These are phyloP conservation scores for Neofusicoccum umdonicola DNA, from an alignment of 2,329 filamentous ascomycete genomes.

Conservation along the genomic window DNA sequence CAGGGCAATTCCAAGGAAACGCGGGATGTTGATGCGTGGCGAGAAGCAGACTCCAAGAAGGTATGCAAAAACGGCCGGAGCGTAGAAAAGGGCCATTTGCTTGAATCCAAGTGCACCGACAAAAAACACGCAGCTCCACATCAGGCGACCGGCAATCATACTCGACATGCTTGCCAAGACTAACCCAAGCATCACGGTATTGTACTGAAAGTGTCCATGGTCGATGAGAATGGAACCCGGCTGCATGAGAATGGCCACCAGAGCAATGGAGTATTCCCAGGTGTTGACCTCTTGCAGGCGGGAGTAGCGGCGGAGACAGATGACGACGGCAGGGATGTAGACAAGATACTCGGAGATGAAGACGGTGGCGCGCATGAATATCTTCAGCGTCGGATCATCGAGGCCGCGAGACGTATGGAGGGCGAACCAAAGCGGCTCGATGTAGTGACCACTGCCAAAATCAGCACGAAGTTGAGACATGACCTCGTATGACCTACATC, in stretches of 20 bases:
- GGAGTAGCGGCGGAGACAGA: conserved; percentile 81
- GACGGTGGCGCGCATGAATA: conserved; percentile 94
- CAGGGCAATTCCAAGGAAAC: conserved; percentile 72
- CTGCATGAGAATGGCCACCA: conserved; percentile 89
- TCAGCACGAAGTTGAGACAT: conserved; percentile 11
- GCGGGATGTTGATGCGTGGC: conserved; percentile 64
- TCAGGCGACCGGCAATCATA: conserved; percentile 76
- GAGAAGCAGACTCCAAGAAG: conserved; percentile 83
- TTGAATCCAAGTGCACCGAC: conserved; percentile 94
- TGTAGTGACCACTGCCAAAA: conserved; percentile 60
- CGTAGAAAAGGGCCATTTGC: conserved; percentile 98
- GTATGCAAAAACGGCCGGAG: conserved; percentile 87
- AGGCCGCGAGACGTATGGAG: conserved; percentile 78
- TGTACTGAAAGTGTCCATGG: conserved; percentile 96
- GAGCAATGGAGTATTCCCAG: conserved; percentile 80
- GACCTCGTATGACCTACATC: conserved; percentile 51
- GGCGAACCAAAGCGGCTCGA: conserved; percentile 84
- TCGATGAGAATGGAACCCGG: conserved; percentile 88
- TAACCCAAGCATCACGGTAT: conserved; percentile 96
- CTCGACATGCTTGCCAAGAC: conserved; percentile 84
- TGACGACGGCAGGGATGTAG: conserved; percentile 79
- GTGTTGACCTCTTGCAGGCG: conserved; percentile 71
- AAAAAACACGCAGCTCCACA: conserved; percentile 93
- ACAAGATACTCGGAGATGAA: conserved; percentile 86
- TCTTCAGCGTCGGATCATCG: conserved; percentile 76